Evolutionary conservation across 306 rosid genomes (phyloP).

Genomic region (Cicer arietinum): DNA sequence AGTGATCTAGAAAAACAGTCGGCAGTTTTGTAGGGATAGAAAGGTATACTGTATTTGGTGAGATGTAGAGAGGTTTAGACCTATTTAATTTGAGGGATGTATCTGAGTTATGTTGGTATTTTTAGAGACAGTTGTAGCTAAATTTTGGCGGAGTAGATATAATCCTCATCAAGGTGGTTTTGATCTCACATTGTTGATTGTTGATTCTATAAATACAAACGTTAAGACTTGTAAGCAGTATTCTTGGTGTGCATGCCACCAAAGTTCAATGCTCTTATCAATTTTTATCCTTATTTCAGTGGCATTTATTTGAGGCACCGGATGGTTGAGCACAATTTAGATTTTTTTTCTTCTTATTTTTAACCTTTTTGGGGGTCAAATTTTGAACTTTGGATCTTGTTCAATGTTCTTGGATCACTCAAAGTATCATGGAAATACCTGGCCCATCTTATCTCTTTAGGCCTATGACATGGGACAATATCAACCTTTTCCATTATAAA

Average conservation of each 20-base stretch:
- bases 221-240: constrained; percentile 7
- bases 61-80: constrained; percentile 29
- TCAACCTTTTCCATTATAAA: constrained; percentile 5
- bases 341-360: background rate
- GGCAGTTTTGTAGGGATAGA: constrained; percentile 71
- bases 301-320: background rate
- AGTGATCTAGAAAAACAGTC: constrained; percentile 60
- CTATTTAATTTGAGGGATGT: constrained; percentile 36
- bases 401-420: constrained; percentile 3
- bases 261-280: background rate
- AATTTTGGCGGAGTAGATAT: constrained; percentile 45
- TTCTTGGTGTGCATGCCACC: background rate
- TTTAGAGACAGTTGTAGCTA: constrained; percentile 40
- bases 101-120: constrained; percentile 15
- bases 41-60: constrained; percentile 36
- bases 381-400: background rate
- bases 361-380: too few species aligned
- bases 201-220: constrained; percentile 36
- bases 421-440: background rate
- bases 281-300: background rate
- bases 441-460: constrained; percentile 8
- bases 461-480: constrained; percentile 19
- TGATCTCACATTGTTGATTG: constrained; percentile 6
- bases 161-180: constrained; percentile 29
- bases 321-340: background rate